A percentile compares a stretch with the other conserved stretches of the same genome.
These are phyloP conservation scores for Marchantia paleacea DNA, from an alignment of 225 moss, liverwort and hornwort species.

Conservation along the genomic window DNA sequence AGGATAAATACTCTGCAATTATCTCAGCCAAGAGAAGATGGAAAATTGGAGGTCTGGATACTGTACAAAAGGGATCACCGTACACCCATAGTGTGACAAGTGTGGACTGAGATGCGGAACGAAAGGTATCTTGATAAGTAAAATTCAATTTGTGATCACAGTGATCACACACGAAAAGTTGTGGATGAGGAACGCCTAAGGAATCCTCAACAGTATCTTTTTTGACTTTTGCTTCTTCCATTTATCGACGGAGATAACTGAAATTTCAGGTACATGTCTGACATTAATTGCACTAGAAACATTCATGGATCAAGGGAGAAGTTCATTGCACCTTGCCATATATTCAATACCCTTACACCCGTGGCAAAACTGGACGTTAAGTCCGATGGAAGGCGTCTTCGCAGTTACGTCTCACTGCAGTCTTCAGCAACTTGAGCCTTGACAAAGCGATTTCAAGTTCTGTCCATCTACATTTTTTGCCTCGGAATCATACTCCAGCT, in stretches of 20 bases:
- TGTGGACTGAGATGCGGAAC: not conserved
- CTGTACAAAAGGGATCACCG: not conserved
- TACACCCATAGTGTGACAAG: not conserved
- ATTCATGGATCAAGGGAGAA: not conserved
- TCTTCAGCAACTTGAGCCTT: not conserved
- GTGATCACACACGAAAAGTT: not conserved
- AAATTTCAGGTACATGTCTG: not conserved
- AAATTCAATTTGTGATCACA: not conserved
- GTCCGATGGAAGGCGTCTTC: not conserved
- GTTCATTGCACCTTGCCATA: not conserved
- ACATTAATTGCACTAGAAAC: not conserved
- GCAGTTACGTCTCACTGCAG: not conserved
- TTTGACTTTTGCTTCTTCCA: not conserved
- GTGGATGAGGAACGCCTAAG: not conserved
- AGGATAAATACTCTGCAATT: not conserved
- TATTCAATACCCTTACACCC: not conserved
- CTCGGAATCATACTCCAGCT: not conserved
- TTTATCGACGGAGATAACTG: not conserved
- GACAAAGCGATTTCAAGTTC: not conserved
- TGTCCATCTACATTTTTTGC: not conserved
- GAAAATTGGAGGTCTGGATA: not conserved
- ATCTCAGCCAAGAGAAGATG: not conserved
- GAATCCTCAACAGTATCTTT: not conserved
- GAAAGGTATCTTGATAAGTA: not conserved
- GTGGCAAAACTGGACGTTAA: not conserved